A percentile compares a stretch with the other conserved stretches of the same genome.
Conservation (phyloP, 306 rosid species). For the Quercus rubra region DNA sequence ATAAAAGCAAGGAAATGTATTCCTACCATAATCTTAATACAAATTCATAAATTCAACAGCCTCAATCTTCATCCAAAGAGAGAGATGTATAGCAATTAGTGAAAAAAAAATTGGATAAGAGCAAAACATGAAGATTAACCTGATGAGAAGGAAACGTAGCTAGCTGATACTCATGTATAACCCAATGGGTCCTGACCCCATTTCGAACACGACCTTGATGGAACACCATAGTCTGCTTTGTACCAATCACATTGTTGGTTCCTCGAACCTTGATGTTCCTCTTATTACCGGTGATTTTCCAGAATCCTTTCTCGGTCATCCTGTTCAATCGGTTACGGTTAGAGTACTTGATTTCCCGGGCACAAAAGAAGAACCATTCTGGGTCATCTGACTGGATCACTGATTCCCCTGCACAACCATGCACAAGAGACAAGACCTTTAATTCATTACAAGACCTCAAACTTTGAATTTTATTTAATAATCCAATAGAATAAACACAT, state of each 20-base stretch:
- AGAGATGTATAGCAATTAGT: background rate
- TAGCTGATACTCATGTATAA: conserved; percentile 64
- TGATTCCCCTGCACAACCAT: conserved; percentile 23
- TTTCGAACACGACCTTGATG: conserved; percentile 22
- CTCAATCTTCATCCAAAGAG: background rate
- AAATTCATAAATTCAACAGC: background rate
- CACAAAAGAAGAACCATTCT: conserved; percentile 64
- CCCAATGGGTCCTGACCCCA: conserved; percentile 44
- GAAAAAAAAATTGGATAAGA: background rate
- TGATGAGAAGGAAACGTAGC: background rate
- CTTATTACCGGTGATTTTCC: conserved; percentile 66
- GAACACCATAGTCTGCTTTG: conserved; percentile 63
- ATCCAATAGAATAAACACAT: background rate
- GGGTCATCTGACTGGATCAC: conserved; percentile 31
- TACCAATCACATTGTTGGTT: conserved; percentile 38
- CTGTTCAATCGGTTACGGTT: conserved; percentile 32
- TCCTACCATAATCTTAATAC: background rate
- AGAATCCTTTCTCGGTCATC: conserved; percentile 46
- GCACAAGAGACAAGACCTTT: background rate
- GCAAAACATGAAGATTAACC: conserved; percentile 27
- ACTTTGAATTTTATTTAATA: background rate
- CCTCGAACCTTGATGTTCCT: conserved; percentile 19
- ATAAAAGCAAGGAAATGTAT: no score
- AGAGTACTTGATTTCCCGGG: conserved; percentile 5
- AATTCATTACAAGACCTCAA: background rate